Percentiles rank a stretch among this genome's conserved stretches.
Conservation (phyloP, 1,139 yeast genomes). For the Scheffersomyces stambukii region DNA sequence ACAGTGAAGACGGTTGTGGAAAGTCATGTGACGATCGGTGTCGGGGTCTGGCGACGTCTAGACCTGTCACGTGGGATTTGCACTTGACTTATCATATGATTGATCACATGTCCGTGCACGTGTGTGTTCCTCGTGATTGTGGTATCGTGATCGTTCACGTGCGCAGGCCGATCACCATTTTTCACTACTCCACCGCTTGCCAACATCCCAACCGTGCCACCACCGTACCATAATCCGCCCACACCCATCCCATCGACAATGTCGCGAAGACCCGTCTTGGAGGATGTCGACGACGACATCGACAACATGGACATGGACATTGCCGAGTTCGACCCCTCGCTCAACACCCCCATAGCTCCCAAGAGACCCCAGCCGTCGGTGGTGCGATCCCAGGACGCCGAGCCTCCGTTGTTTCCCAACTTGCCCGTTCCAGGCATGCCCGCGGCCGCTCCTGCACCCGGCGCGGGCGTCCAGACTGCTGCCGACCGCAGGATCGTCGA, state of each 20-base stretch:
- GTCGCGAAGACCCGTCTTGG: slow-evolving; percentile 68
- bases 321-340: slow-evolving; percentile 80
- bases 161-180: too few species aligned
- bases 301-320: slow-evolving; percentile 92
- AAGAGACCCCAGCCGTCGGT: slow-evolving; percentile 53
- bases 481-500: slow-evolving; percentile 24
- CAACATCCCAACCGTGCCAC: too few species aligned
- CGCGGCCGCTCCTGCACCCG: slow-evolving; percentile 6
- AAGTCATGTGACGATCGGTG: too few species aligned
- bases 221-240: slow-evolving; percentile 4
- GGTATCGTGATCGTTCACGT: too few species aligned
- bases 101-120: too few species aligned
- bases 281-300: slow-evolving; percentile 82
- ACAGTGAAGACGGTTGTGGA: too few species aligned
- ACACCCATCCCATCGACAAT: slow-evolving; percentile 16
- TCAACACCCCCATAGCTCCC: slow-evolving; percentile 69
- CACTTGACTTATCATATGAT: too few species aligned
- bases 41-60: too few species aligned
- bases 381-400: slow-evolving; percentile 59
- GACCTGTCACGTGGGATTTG: too few species aligned
- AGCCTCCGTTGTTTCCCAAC: slow-evolving; percentile 24
- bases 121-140: too few species aligned
- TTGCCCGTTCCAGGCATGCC: slow-evolving; percentile 16
- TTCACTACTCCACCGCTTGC: too few species aligned
- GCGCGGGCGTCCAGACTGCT: not conserved